Conservation (phyloP, 2,329 filamentous ascomycete genomes). For the Verticillium zaregamsianum region DNA sequence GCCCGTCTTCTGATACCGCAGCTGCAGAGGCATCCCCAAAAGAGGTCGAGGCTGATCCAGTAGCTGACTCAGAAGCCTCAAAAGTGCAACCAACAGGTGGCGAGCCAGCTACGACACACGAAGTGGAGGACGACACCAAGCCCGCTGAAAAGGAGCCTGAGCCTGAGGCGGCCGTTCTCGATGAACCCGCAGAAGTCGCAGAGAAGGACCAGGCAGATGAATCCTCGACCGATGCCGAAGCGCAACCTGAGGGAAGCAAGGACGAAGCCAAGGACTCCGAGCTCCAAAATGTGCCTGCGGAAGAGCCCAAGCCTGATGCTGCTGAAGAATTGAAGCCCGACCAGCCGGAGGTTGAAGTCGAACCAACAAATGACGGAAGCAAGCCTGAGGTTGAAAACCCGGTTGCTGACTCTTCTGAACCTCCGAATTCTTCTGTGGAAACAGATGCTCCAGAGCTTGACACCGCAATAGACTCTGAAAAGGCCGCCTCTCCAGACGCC, state of each 20-base stretch:
- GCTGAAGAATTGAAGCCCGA: background rate
- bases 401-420: background rate
- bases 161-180: background rate
- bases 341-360: background rate
- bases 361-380: background rate
- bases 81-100: background rate
- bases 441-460: background rate
- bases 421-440: background rate
- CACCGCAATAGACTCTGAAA: background rate
- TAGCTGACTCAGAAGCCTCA: background rate
- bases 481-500: background rate
- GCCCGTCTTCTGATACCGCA: background rate
- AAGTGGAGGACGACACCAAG: background rate
- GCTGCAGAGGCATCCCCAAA: background rate
- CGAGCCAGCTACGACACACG: background rate
- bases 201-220: slow-evolving; percentile 1
- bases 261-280: background rate
- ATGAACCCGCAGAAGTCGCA: background rate
- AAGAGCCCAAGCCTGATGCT: background rate
- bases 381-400: no score
- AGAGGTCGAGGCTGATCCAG: background rate
- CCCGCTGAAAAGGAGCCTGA: background rate
- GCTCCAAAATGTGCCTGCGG: background rate
- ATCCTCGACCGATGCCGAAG: background rate
- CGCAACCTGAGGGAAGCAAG: background rate